Evolutionary conservation across 2,329 filamentous ascomycete species (phyloP).

Genomic region (Lizonia empirigonia): DNA sequence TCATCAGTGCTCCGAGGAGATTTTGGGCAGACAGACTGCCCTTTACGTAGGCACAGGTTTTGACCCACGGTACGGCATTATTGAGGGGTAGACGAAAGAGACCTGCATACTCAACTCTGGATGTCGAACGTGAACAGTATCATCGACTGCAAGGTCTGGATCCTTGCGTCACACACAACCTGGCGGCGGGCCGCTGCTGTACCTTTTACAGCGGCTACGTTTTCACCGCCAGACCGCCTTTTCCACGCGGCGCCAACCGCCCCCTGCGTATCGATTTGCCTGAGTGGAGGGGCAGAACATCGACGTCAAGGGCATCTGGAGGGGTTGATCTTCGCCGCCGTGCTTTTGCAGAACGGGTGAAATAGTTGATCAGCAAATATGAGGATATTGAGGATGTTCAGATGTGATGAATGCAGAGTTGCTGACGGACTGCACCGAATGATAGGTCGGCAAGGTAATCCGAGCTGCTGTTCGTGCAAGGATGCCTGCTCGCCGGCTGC

Average conservation of each 20-base stretch:
- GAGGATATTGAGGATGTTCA: conserved; percentile 22
- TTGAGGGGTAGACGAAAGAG: not conserved
- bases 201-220: conserved; percentile 35
- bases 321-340: conserved; percentile 24
- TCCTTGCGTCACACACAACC: conserved; percentile 29
- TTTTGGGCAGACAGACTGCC: not conserved
- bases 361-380: conserved; percentile 7
- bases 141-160: conserved; percentile 20
- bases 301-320: conserved; percentile 34
- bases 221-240: conserved; percentile 46
- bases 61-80: not conserved
- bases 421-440: conserved; percentile 13
- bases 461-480: conserved; percentile 35
- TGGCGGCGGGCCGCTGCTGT: conserved; percentile 32
- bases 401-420: conserved; percentile 25
- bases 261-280: conserved; percentile 39
- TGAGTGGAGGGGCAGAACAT: conserved; percentile 32
- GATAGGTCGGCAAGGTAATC: conserved; percentile 27
- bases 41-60: not conserved
- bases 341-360: conserved; percentile 11
- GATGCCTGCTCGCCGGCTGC: conserved; percentile 24
- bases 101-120: not conserved
- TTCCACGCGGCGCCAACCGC: conserved; percentile 34
- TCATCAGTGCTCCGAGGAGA: conserved; percentile 8
- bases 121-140: conserved; percentile 16